Evolutionary conservation across 768 basidiomycete species (phyloP), one percentile per base, ranked within the genome.

Genomic region (Leucosporidium yakuticum): DNA sequence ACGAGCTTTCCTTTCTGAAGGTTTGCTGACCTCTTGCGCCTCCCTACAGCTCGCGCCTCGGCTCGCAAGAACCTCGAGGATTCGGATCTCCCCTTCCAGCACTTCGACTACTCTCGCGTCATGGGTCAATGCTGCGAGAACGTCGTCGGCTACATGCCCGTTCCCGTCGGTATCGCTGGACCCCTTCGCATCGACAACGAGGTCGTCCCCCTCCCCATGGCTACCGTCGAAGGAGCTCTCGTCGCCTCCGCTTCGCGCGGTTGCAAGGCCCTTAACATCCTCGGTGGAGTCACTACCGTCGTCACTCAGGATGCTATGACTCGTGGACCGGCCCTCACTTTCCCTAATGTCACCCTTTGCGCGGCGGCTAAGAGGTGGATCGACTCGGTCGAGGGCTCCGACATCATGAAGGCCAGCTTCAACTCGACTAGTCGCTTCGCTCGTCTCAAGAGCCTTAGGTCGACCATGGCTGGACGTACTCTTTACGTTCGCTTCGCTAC

Each of bases 41-140:
- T n/a, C 34, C 39, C 11, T 34, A 3, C 72, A 91, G 90, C 96
- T 53, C 90, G 95, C 19, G 86, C 90, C 2, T 91, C 91, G 4
- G 78, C 80, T 34, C 96, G 91, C 0, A 85, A 88, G 78, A 88
- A 90, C 0, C 83, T 98, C 34, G 96, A 98, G 77, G 69, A 78
- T 15, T 93, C 90, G 0, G 86, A 88, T 29, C 82, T 98, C 15
- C 96, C 96, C 0, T 85, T 87, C 83, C 76, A 83, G 27, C 81
- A 87, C 77, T 99, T 96, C 79, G 94, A 98, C 79, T 99, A 97
- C 81, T 87, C 88, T 49, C 86, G 89, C 15, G 93, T 99, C 39
- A 84, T 92, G 62, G 95, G 94, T 66, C 93, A 95, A 15, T 99
- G 95, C 81, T 99, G 96, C 80, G 96, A 99, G 80, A 98, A 99